Percentiles rank a stretch among this genome's conserved stretches.
These are phyloP conservation scores for Erythrophleum ivorense DNA, from an alignment of 331 rosid species.

Conservation along the genomic window DNA sequence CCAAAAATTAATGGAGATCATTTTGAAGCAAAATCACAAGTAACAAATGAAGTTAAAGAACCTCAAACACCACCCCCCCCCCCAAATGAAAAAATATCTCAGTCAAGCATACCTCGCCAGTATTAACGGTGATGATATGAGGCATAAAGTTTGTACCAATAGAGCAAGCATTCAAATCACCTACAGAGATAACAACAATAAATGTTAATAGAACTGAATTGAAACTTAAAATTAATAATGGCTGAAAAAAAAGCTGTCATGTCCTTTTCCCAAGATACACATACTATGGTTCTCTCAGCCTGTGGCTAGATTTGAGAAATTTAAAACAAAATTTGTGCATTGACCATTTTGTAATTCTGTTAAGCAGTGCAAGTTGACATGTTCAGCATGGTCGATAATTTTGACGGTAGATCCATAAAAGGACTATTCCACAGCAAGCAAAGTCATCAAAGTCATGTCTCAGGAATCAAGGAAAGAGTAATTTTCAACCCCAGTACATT, in stretches of 20 bases:
- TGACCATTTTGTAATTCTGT: background rate
- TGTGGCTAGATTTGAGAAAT: background rate
- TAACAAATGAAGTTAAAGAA: background rate
- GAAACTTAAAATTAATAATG: background rate
- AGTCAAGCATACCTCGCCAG: constrained; percentile 60
- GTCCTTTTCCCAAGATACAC: background rate
- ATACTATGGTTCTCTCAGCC: background rate
- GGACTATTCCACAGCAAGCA: background rate
- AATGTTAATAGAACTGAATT: background rate
- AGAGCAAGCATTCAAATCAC: constrained; percentile 45
- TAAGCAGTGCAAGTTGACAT: background rate
- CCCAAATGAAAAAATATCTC: background rate
- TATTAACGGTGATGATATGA: constrained; percentile 54
- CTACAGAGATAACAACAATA: constrained; percentile 33
- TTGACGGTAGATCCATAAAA: background rate
- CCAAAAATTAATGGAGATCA: background rate
- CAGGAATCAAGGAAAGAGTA: background rate
- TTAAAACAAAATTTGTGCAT: background rate
- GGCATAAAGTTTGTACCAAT: constrained; percentile 57
- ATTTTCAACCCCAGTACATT: background rate
- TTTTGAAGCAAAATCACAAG: background rate
- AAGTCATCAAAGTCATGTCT: background rate
- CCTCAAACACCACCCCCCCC: background rate
- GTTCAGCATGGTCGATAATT: background rate
- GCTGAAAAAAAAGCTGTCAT: background rate